Evolutionary conservation across 2,329 filamentous ascomycete species (phyloP).

Genomic region (Ascochyta lentis): DNA sequence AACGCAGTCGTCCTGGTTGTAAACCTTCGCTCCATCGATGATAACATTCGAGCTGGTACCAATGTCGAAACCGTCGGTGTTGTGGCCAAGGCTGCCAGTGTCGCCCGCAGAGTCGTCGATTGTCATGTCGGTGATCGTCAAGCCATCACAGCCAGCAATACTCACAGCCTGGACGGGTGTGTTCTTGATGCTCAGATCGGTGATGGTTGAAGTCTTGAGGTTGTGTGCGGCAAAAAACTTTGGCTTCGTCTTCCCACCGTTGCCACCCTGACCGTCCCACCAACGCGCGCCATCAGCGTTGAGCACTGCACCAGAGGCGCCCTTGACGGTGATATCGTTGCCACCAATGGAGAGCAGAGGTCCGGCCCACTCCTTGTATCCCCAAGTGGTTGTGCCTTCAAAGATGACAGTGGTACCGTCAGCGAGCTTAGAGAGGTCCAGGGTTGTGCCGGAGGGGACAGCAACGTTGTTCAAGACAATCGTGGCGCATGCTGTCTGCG

Average conservation of each 20-base stretch:
- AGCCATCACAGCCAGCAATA: slow-evolving; percentile 51
- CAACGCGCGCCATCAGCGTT: slow-evolving; percentile 64
- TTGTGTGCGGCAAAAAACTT: slow-evolving; percentile 64
- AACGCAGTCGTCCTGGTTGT: slow-evolving; percentile 67
- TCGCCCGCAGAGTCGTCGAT: slow-evolving; percentile 65
- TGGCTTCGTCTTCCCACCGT: slow-evolving; percentile 52
- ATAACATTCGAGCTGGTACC: slow-evolving; percentile 55
- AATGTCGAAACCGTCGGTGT: slow-evolving; percentile 66
- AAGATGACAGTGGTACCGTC: slow-evolving; percentile 65
- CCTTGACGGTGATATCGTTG: slow-evolving; percentile 64
- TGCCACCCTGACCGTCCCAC: slow-evolving; percentile 57
- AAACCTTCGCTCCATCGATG: slow-evolving; percentile 58
- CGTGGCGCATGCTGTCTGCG: slow-evolving; percentile 60
- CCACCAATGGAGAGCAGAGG: slow-evolving; percentile 68
- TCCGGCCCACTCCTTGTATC: slow-evolving; percentile 69
- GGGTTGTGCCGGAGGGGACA: slow-evolving; percentile 64
- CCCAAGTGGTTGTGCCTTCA: slow-evolving; percentile 69
- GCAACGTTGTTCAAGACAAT: slow-evolving; percentile 62
- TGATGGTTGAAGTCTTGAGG: slow-evolving; percentile 59
- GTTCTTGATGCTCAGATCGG: slow-evolving; percentile 59
- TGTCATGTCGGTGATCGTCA: slow-evolving; percentile 58
- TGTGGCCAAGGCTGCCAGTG: slow-evolving; percentile 45
- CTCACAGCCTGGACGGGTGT: slow-evolving; percentile 61
- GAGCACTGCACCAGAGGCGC: slow-evolving; percentile 60
- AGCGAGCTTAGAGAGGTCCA: slow-evolving; percentile 63